Evolutionary conservation across 805 yeast species (phyloP), one percentile per base, ranked within the genome.

Genomic region (Teunomyces atbi): DNA sequence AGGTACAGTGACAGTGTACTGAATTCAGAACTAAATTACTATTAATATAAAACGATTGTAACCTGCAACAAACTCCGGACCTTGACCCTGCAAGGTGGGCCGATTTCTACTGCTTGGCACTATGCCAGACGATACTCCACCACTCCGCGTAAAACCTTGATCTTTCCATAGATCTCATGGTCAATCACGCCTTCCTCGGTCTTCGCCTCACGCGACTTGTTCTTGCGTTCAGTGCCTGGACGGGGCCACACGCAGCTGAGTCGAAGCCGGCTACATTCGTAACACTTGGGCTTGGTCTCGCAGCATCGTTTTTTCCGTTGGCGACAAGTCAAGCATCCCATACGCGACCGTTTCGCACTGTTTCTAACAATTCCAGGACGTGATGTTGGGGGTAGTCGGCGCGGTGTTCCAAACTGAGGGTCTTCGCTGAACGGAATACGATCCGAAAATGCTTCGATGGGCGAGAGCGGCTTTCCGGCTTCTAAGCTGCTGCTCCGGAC

Each of bases 281-380:
- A 60, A 57, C 96, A 87, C 20, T 61, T 62, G 3, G 95, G 95
- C 45, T 74, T 74, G 1, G 74, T 68, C 59, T 87, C 94, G 57
- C 88, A 85, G 53, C 95, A 87, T 45, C 90, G 74, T 60, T 86
- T 87, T 71, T 87, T 87, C 20, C 96, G 66, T 48, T 78, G 79
- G 38, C 94, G 76, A 55, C 96, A 87, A 1, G 95, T 85, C 36
- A 84, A 68, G 60, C 95, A 87, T 0, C 96, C 96, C 73, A 75
- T 72, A 56, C 88, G 72, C 13, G 86, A 81, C 46, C 89, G 68
- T 54, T 71, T 78, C n/a, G 71, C 54, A 37, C 36, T 41, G 45
- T 11, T 26, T 41, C 35, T 16, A 11, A 36, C n/a, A 7, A 28
- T 34, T 8, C 21, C 21, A 4, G 37, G 21, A 4, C 37, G 26